These are phyloP conservation scores for Favolaschia claudopus DNA, from an alignment of 768 basidiomycete species.

Conservation along the genomic window DNA sequence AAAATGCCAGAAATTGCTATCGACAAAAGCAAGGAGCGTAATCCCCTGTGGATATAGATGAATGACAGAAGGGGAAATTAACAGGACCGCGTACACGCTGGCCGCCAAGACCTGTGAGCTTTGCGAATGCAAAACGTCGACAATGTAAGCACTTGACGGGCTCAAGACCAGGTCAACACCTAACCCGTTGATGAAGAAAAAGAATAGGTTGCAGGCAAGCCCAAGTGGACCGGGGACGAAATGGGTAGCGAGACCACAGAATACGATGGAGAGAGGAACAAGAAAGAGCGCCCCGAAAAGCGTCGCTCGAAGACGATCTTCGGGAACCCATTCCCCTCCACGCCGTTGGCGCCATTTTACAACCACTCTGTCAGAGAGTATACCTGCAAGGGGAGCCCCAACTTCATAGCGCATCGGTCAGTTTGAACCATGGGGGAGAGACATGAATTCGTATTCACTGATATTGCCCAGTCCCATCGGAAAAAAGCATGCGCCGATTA, in stretches of 20 bases:
- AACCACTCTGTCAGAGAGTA: constrained; percentile 51
- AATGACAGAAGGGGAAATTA: not conserved
- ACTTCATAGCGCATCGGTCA: constrained; percentile 40
- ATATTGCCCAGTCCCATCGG: constrained; percentile 51
- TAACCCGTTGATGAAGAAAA: constrained; percentile 52
- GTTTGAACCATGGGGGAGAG: constrained; percentile 45
- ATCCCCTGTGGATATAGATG: constrained; percentile 14
- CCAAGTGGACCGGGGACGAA: constrained; percentile 49
- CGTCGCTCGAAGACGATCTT: constrained; percentile 57
- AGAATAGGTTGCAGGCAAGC: constrained; percentile 47
- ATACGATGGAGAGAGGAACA: constrained; percentile 52
- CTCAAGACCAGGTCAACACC: constrained; percentile 56
- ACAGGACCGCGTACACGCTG: constrained; percentile 36
- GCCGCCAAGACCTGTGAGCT: constrained; percentile 61
- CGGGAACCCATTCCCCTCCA: constrained; percentile 55
- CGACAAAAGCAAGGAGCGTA: constrained; percentile 35
- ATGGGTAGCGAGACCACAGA: constrained; percentile 46
- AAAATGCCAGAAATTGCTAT: constrained; percentile 44
- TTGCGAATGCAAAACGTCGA: constrained; percentile 56
- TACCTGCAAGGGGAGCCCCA: constrained; percentile 56
- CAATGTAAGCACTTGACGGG: constrained; percentile 53
- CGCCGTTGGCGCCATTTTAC: constrained; percentile 47
- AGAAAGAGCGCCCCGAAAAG: constrained; percentile 46
- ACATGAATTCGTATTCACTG: constrained; percentile 36
- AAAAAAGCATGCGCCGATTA: constrained; percentile 51